Conservation (phyloP, 2,329 filamentous ascomycete genomes). For the Diaporthe amygdali region DNA sequence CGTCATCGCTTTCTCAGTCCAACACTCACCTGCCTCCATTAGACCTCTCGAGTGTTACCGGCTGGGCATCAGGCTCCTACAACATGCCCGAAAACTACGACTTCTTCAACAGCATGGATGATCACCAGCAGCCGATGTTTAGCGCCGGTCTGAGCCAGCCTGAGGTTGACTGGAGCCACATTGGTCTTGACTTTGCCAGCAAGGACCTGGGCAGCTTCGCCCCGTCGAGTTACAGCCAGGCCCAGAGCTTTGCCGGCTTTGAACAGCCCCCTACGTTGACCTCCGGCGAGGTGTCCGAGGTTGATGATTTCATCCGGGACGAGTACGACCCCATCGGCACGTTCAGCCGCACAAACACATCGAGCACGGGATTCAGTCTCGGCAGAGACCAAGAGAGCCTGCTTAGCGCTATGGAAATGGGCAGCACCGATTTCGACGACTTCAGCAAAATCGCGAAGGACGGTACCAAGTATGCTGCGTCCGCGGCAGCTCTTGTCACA, state of each 20-base stretch:
- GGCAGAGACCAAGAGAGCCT: constrained; percentile 51
- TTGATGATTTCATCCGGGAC: constrained; percentile 60
- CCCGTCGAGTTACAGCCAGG: constrained; percentile 60
- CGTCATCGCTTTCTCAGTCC: constrained; percentile 55
- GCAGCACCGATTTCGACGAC: constrained; percentile 59
- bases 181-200: constrained; percentile 55
- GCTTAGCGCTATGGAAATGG: constrained; percentile 48
- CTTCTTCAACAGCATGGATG: constrained; percentile 54
- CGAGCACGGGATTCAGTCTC: constrained; percentile 52
- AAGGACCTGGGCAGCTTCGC: constrained; percentile 54
- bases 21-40: constrained; percentile 61
- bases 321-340: constrained; percentile 51
- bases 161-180: constrained; percentile 59
- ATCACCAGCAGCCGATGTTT: constrained; percentile 63
- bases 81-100: constrained; percentile 55
- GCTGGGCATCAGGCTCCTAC: constrained; percentile 48
- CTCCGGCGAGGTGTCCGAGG: constrained; percentile 71
- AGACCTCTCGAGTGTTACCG: constrained; percentile 60
- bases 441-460: constrained; percentile 52
- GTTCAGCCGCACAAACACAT: constrained; percentile 51
- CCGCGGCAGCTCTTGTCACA: constrained; percentile 43
- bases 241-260: constrained; percentile 58
- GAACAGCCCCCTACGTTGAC: constrained; percentile 62
- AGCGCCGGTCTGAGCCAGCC: constrained; percentile 65
- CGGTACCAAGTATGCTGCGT: constrained; percentile 49